Evolutionary conservation across 768 basidiomycete species (phyloP).

Genomic region (Tulasnella calospora): DNA sequence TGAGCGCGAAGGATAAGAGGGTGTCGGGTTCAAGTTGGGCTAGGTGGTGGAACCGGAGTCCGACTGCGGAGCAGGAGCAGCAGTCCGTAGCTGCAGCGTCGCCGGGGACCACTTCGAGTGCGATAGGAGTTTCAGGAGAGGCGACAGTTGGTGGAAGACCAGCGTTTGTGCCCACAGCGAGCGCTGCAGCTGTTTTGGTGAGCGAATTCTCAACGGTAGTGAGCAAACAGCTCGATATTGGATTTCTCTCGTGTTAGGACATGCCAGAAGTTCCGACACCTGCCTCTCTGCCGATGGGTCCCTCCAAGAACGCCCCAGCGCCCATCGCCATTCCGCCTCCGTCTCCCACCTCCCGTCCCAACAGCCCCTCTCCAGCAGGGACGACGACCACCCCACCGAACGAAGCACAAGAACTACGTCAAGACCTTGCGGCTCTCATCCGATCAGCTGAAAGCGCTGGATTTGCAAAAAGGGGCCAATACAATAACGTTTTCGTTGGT

Average conservation of each 20-base stretch:
- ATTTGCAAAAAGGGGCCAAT: conserved; percentile 82
- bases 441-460: conserved; percentile 91
- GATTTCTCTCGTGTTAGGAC: not conserved
- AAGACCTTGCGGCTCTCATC: too few species aligned
- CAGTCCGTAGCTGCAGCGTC: too few species aligned
- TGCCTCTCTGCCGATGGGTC: not conserved
- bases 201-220: too few species aligned
- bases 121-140: conserved; percentile 26
- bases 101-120: not conserved
- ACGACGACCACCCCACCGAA: too few species aligned
- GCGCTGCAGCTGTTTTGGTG: too few species aligned
- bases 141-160: too few species aligned
- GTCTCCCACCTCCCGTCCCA: not conserved
- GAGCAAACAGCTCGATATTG: too few species aligned
- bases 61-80: too few species aligned
- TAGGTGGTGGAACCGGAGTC: conserved; percentile 75
- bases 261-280: not conserved
- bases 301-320: not conserved
- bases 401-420: too few species aligned
- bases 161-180: too few species aligned
- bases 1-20: conserved; percentile 33
- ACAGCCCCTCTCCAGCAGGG: not conserved
- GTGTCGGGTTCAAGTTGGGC: conserved; percentile 58
- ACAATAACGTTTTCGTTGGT: conserved; percentile 90
- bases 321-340: not conserved